Percentiles rank a stretch among this genome's conserved stretches.
Evolutionary conservation across 2,329 filamentous ascomycete species (phyloP).

Genomic region (Arthrobotrys pseudoclavata): DNA sequence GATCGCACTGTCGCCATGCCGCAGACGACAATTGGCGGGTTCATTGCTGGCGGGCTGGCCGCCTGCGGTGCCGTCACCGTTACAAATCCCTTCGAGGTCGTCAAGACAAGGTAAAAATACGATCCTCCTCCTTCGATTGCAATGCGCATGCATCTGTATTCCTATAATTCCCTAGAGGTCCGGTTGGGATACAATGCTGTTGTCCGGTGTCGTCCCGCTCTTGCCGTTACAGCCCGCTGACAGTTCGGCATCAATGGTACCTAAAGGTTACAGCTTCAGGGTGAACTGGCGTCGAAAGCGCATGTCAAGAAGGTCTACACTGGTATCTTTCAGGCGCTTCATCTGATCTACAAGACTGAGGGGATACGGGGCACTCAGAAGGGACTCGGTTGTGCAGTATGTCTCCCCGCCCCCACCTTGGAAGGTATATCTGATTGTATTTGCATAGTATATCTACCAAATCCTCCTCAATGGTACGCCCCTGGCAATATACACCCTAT

Average conservation of each 20-base stretch:
- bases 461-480: constrained; percentile 82
- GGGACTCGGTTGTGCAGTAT: constrained; percentile 84
- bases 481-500: neutral
- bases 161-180: neutral
- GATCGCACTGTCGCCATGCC: constrained; percentile 58
- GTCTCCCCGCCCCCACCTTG: constrained; percentile 53
- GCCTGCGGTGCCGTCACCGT: constrained; percentile 97
- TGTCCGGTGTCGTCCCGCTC: neutral
- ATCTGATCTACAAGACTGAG: constrained; percentile 91
- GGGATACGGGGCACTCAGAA: constrained; percentile 87
- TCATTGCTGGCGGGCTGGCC: constrained; percentile 95
- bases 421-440: neutral
- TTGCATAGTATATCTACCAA: constrained; percentile 85
- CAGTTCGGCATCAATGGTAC: constrained; percentile 4
- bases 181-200: neutral
- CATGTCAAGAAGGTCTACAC: constrained; percentile 89
- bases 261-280: constrained; percentile 89
- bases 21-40: constrained; percentile 72
- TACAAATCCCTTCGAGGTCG: constrained; percentile 97
- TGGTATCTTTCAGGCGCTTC: constrained; percentile 90
- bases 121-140: constrained; percentile 29
- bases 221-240: constrained; percentile 36
- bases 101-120: constrained; percentile 87
- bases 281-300: constrained; percentile 88
- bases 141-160: neutral